Percentiles rank a stretch among this genome's conserved stretches.
Evolutionary conservation across 805 yeast species (phyloP).

Genomic region (Candida palmyrensis): DNA sequence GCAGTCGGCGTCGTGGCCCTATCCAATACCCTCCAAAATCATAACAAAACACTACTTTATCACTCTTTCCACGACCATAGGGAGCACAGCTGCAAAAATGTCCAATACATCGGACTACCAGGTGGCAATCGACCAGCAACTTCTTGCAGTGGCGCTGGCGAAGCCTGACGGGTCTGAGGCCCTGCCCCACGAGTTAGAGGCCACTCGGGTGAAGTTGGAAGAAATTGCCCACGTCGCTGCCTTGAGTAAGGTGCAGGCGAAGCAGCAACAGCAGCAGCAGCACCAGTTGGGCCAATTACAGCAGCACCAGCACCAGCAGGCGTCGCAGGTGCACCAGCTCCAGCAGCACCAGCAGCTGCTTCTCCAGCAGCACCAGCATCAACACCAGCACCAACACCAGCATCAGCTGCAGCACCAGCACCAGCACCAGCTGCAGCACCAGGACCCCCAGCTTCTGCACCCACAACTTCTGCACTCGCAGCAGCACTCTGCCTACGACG

Average conservation of each 20-base stretch:
- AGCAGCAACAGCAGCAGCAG: constrained; percentile 10
- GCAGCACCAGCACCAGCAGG: constrained; percentile 4
- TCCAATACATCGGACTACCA: constrained; percentile 5
- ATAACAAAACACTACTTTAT: constrained; percentile 4
- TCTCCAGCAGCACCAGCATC: constrained; percentile 10
- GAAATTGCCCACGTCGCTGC: constrained; percentile 23
- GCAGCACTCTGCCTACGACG: constrained; percentile 13
- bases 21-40: constrained; percentile 3
- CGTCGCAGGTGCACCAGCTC: constrained; percentile 4
- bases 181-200: constrained; percentile 10
- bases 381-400: constrained; percentile 10
- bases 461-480: constrained; percentile 12
- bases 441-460: constrained; percentile 9
- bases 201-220: constrained; percentile 25
- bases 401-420: constrained; percentile 9
- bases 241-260: constrained; percentile 9
- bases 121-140: constrained; percentile 5
- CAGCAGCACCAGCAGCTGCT: constrained; percentile 11
- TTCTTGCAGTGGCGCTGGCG: constrained; percentile 5
- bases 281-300: constrained; percentile 7
- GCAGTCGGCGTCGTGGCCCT: constrained; percentile 4
- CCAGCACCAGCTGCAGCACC: constrained; percentile 22
- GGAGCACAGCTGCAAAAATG: constrained; percentile 5
- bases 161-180: constrained; percentile 5
- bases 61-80: constrained; percentile 4